Evolutionary conservation across 805 yeast species (phyloP).

Genomic region (Monosporozyma siamensis): DNA sequence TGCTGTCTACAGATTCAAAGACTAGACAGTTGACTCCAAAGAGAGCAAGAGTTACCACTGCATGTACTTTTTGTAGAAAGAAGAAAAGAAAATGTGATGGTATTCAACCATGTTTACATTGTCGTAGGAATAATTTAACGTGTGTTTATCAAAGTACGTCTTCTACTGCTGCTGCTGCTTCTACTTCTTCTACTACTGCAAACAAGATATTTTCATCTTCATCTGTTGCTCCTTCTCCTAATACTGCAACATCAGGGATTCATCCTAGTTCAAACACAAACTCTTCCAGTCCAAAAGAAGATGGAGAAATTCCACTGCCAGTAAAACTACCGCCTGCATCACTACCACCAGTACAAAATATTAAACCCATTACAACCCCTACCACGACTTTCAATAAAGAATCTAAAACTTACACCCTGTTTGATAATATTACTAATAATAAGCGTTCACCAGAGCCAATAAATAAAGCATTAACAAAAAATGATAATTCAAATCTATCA

Average conservation of each 20-base stretch:
- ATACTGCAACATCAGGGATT: too few species aligned
- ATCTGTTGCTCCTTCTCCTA: too few species aligned
- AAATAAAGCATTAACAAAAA: not conserved
- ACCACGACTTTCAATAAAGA: not conserved
- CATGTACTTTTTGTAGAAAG: conserved; percentile 67
- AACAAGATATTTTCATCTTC: too few species aligned
- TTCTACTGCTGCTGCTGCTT: too few species aligned
- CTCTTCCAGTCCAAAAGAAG: too few species aligned
- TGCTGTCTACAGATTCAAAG: conserved; percentile 17
- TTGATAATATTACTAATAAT: not conserved
- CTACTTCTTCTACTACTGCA: too few species aligned
- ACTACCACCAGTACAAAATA: not conserved
- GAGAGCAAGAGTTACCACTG: conserved; percentile 59
- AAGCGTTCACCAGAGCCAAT: not conserved
- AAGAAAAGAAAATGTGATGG: conserved; percentile 79
- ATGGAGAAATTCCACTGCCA: too few species aligned
- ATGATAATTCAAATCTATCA: not conserved
- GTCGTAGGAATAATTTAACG: conserved; percentile 2
- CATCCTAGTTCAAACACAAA: too few species aligned
- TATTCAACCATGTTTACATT: conserved; percentile 66
- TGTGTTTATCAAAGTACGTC: conserved; percentile 7
- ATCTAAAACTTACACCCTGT: not conserved
- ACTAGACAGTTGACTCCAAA: conserved; percentile 29
- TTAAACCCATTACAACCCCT: not conserved
- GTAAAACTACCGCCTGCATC: too few species aligned